These are phyloP conservation scores for Fusarium robinianum DNA, from an alignment of 2,329 filamentous ascomycete genomes.

Conservation along the genomic window DNA sequence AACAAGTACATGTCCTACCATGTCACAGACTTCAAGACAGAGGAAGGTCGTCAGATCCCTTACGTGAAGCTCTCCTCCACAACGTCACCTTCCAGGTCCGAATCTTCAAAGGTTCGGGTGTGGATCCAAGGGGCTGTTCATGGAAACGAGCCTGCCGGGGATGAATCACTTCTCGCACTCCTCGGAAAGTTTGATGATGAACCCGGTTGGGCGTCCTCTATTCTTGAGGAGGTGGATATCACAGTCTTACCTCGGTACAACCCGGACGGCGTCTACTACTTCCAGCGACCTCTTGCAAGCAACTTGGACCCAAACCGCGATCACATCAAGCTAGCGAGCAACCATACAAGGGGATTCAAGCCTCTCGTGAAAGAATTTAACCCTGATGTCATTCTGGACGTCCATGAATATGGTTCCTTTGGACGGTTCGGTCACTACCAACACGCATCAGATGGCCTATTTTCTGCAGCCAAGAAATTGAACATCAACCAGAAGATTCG, in stretches of 20 bases:
- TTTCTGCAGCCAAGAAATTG: constrained; percentile 42
- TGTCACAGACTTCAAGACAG: constrained; percentile 23
- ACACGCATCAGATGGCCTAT: constrained; percentile 39
- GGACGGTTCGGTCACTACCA: constrained; percentile 27
- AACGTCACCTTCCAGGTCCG: constrained; percentile 1
- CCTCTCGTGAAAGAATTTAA: constrained; percentile 33
- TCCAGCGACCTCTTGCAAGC: constrained; percentile 38
- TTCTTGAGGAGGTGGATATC: constrained; percentile 38
- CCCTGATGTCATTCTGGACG: constrained; percentile 41
- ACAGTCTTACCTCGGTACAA: constrained; percentile 41
- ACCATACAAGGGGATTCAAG: constrained; percentile 41
- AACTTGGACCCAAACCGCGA: constrained; percentile 42
- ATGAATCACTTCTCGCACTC: constrained; percentile 38
- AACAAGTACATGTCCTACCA: constrained; percentile 23
- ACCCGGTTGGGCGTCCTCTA: constrained; percentile 34
- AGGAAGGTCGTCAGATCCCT: constrained; percentile 24
- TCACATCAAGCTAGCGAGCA: constrained; percentile 40
- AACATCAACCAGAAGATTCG: constrained; percentile 41
- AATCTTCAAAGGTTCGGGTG: constrained; percentile 35
- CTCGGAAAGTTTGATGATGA: constrained; percentile 39
- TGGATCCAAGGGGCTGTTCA: constrained; percentile 42
- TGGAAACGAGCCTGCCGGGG: constrained; percentile 41
- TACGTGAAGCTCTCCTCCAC: constrained; percentile 21
- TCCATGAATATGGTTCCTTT: constrained; percentile 39
- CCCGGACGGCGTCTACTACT: constrained; percentile 42